These are phyloP conservation scores for Pseudocercospora fuligena DNA, from an alignment of 2,329 filamentous ascomycete genomes.

Conservation along the genomic window DNA sequence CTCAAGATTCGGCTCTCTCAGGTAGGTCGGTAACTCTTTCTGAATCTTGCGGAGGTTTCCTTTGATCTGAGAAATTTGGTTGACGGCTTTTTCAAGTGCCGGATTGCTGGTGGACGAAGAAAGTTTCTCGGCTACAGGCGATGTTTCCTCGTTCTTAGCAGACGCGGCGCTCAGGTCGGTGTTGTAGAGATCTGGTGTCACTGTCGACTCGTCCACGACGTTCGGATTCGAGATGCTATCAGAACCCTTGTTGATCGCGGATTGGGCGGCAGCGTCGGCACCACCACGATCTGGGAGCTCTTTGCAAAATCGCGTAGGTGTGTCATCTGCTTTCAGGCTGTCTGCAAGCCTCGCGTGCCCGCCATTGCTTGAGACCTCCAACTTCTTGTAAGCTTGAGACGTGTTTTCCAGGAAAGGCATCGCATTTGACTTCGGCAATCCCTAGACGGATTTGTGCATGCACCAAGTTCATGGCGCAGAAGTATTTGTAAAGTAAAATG, in stretches of 20 bases:
- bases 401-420: not conserved
- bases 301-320: not conserved
- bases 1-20: constrained; percentile 3
- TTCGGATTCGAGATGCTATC: too few relatives aligned
- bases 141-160: not conserved
- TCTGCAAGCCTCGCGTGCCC: not conserved
- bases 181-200: not conserved
- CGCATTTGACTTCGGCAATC: not conserved
- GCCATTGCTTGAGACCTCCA: not conserved
- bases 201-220: not conserved
- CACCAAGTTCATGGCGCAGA: not conserved
- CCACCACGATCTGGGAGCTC: not conserved
- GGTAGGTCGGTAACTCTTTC: not conserved
- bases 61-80: not conserved
- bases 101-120: not conserved
- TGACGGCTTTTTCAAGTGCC: constrained; percentile 3
- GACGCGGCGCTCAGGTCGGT: not conserved
- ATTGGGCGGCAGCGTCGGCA: not conserved
- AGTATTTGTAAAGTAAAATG: not conserved
- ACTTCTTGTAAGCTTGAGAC: constrained; percentile 1
- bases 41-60: not conserved
- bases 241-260: not conserved
- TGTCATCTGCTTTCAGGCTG: not conserved
- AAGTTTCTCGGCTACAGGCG: not conserved
- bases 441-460: not conserved